phyloP scores from a whole-genome alignment of 2,329 filamentous ascomycete genomes.

The Alternaria hordeiaustralica region DNA sequence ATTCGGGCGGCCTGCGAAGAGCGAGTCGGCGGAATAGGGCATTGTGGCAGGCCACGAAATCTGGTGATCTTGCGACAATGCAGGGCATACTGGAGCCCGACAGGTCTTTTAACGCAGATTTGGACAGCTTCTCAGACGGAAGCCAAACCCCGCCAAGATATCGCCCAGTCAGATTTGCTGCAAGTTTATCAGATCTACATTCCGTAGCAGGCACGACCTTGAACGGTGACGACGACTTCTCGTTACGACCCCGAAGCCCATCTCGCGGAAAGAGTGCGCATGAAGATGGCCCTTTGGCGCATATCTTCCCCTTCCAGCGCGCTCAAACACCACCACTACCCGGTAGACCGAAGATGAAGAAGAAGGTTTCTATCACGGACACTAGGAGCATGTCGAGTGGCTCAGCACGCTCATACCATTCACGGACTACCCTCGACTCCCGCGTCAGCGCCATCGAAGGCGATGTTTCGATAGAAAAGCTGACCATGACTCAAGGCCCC shows the following conservation, averaged over 20 bases:
- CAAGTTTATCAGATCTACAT: slow-evolving; percentile 36
- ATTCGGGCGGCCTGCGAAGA: slow-evolving; percentile 80
- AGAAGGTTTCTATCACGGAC: slow-evolving; percentile 85
- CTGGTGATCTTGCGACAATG: slow-evolving; percentile 77
- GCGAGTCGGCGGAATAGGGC: slow-evolving; percentile 86
- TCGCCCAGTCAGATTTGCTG: slow-evolving; percentile 42
- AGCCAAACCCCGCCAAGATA: slow-evolving; percentile 27
- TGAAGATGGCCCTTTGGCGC: slow-evolving; percentile 63
- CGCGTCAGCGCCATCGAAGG: slow-evolving; percentile 77
- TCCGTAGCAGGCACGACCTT: slow-evolving; percentile 35
- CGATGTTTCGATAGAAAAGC: slow-evolving; percentile 81
- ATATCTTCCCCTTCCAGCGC: slow-evolving; percentile 90
- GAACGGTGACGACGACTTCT: slow-evolving; percentile 38
- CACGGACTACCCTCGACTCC: slow-evolving; percentile 72
- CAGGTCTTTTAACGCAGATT: slow-evolving; percentile 47
- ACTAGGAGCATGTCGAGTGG: slow-evolving; percentile 85
- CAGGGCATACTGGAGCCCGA: slow-evolving; percentile 80
- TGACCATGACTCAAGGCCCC: slow-evolving; percentile 73
- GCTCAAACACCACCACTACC: slow-evolving; percentile 57
- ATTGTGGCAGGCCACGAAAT: slow-evolving; percentile 84
- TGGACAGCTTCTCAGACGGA: slow-evolving; percentile 37
- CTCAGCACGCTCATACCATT: slow-evolving; percentile 83
- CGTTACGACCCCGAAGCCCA: slow-evolving; percentile 25
- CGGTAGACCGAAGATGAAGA: slow-evolving; percentile 68
- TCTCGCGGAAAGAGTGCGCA: slow-evolving; percentile 23